phyloP scores from a whole-genome alignment of 306 rosid genomes.

The Arachis stenosperma region DNA sequence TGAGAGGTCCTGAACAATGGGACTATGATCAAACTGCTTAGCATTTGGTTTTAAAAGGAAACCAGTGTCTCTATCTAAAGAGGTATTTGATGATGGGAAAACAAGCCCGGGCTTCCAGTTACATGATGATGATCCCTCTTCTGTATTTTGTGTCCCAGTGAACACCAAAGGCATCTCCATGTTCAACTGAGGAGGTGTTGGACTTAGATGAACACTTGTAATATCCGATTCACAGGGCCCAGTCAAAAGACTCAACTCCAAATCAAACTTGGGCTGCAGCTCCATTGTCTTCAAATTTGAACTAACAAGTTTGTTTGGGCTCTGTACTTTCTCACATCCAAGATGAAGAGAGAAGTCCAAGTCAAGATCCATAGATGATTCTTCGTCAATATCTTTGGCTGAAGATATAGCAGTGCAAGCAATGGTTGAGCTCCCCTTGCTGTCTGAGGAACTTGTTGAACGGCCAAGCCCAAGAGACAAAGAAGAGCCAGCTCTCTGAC shows the following conservation, averaged over 20 bases:
- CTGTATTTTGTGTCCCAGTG: constrained; percentile 50
- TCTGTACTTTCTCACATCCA: constrained; percentile 65
- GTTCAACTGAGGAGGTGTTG: constrained; percentile 52
- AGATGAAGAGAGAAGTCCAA: constrained; percentile 74
- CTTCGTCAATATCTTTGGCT: constrained; percentile 85
- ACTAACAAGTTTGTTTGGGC: constrained; percentile 53
- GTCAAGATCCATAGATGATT: constrained; percentile 81
- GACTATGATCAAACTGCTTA: constrained; percentile 46
- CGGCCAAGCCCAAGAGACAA: constrained; percentile 81
- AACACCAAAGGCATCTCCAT: constrained; percentile 51
- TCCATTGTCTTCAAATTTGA: constrained; percentile 50
- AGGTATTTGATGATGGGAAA: constrained; percentile 46
- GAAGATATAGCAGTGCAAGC: constrained; percentile 89
- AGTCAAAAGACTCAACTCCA: constrained; percentile 84
- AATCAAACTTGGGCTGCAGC: constrained; percentile 62
- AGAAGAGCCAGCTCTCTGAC: constrained; percentile 66
- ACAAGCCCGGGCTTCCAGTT: constrained; percentile 56
- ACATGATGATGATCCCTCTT: constrained; percentile 70
- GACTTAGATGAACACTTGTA: constrained; percentile 55
- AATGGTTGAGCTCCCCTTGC: constrained; percentile 88
- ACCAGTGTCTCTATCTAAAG: constrained; percentile 42
- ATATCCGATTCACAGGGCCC: constrained; percentile 73
- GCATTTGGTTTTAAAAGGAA: constrained; percentile 51
- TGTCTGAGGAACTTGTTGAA: constrained; percentile 81
- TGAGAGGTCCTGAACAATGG: constrained; percentile 55